phyloP scores from a whole-genome alignment of 2,329 filamentous ascomycete genomes.

The Fusarium tjaetaba region DNA sequence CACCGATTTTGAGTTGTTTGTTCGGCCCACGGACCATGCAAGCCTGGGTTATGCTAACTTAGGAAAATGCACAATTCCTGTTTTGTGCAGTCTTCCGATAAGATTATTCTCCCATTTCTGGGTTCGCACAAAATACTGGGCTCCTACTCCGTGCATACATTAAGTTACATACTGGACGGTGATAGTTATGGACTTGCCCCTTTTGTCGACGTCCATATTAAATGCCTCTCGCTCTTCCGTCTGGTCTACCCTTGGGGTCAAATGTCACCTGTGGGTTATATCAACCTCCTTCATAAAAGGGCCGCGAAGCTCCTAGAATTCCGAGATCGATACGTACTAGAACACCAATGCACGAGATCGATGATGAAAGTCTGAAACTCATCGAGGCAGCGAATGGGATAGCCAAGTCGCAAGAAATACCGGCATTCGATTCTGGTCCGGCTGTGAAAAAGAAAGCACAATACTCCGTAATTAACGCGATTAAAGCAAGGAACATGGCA shows the following conservation, averaged over 20 bases:
- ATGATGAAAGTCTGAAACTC: neutral
- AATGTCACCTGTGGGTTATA: constrained; percentile 33
- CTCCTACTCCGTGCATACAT: constrained; percentile 9
- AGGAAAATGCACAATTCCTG: constrained; percentile 9
- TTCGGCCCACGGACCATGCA: neutral
- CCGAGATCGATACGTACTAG: neutral
- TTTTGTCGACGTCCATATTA: constrained; percentile 8
- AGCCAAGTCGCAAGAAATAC: neutral
- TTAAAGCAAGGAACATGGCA: constrained; percentile 10
- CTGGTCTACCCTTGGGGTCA: constrained; percentile 1
- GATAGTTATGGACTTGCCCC: constrained; percentile 24
- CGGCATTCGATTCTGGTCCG: neutral
- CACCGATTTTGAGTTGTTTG: constrained; percentile 5
- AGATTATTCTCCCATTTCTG: constrained; percentile 25
- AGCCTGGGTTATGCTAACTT: neutral
- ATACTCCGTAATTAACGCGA: neutral
- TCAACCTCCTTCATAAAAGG: constrained; percentile 36
- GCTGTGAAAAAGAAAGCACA: constrained; percentile 9
- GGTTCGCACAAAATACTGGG: constrained; percentile 13
- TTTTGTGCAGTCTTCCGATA: constrained; percentile 21
- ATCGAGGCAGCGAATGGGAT: neutral
- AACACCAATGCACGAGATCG: constrained; percentile 10
- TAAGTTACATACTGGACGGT: neutral
- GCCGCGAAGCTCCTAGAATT: constrained; percentile 19
- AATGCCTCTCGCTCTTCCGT: constrained; percentile 3